Base-by-base conservation (phyloP, 2,329 filamentous ascomycete species). In the Hypomyces rosellus region DNA sequence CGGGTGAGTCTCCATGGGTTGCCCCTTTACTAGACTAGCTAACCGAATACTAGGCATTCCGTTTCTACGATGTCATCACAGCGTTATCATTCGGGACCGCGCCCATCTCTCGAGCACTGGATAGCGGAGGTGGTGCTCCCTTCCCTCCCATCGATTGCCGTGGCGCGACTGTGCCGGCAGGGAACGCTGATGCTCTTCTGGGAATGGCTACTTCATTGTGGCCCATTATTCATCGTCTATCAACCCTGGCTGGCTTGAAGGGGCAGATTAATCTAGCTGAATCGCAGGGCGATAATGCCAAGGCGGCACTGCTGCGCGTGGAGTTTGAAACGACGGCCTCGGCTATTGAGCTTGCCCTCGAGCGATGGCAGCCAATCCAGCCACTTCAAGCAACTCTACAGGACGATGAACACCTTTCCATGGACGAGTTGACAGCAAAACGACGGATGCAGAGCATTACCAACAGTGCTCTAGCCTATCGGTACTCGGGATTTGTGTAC, bases 51-150 rank as follows among this genome's bases (percentile, higher is more conserved):
- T 49, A 84, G 80, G 80, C 80, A 1, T 85, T 84, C 57, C 75
- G 78, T 5, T 84, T 84, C 57, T 84, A 84, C 64, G 81, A 84
- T 60, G 81, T 84, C 18, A 84, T 84, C 50, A 76, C 80, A 5
- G 80, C 81, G 1, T 66, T 85, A 30, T 84, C 81, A 0, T 74
- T 83, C 46, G 80, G 79, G 49, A 81, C 77, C 12, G 69, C 78
- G 4, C 80, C 80, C 2, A 69, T 82, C 12, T 77, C 77, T 1
- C 72, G 68, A 12, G 70, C 75, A 3, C 73, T 76, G 2, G 71
- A 73, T 12, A 69, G 71, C 5, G 71, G 72, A 14, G 70, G 73
- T 20, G 67, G 77, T 2, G 62, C 74, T 3, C 74, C 75, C 1
- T 68, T 77, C 37, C 70, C 76, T 14, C 70, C 73, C 2, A 61